phyloP scores from a whole-genome alignment of 2,329 filamentous ascomycete genomes.

The Sporothrix brunneoviolacea region DNA sequence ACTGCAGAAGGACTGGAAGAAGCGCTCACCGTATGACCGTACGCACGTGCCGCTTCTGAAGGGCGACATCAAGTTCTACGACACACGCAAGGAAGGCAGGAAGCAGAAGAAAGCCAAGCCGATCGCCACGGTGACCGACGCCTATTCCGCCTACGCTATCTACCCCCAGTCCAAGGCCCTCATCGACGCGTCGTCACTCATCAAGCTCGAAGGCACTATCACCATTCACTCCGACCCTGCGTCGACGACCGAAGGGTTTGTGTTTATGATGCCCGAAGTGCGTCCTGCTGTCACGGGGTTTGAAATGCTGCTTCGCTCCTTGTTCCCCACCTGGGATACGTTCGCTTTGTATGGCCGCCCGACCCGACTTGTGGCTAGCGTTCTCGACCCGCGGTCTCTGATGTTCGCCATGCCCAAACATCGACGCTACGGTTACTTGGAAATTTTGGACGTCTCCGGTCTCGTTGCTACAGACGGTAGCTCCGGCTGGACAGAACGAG shows the following conservation, averaged over 20 bases:
- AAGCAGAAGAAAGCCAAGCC: conserved; percentile 87
- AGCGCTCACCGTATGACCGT: conserved; percentile 75
- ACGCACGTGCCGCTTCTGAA: conserved; percentile 61
- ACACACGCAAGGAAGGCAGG: conserved; percentile 64
- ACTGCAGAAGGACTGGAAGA: conserved; percentile 74
- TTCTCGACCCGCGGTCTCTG: conserved; percentile 76
- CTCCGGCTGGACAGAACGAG: conserved; percentile 69
- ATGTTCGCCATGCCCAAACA: conserved; percentile 98
- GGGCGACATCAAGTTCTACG: conserved; percentile 92
- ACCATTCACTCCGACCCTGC: conserved; percentile 76
- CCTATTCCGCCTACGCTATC: conserved; percentile 88
- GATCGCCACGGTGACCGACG: conserved; percentile 85
- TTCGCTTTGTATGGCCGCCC: conserved; percentile 90
- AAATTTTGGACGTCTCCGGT: conserved; percentile 74
- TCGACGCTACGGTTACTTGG: conserved; percentile 81
- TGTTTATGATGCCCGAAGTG: conserved; percentile 95
- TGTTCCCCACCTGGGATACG: conserved; percentile 91
- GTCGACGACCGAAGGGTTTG: conserved; percentile 79
- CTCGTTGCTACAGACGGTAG: conserved; percentile 76
- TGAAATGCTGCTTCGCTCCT: conserved; percentile 86
- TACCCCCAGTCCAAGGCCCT: conserved; percentile 92
- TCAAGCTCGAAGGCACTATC: conserved; percentile 89
- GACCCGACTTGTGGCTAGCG: conserved; percentile 76
- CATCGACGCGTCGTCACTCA: conserved; percentile 86
- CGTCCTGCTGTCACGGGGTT: conserved; percentile 90